Conservation (phyloP, 2,329 filamentous ascomycete species). For the Nectriaceae sp. region DNA sequence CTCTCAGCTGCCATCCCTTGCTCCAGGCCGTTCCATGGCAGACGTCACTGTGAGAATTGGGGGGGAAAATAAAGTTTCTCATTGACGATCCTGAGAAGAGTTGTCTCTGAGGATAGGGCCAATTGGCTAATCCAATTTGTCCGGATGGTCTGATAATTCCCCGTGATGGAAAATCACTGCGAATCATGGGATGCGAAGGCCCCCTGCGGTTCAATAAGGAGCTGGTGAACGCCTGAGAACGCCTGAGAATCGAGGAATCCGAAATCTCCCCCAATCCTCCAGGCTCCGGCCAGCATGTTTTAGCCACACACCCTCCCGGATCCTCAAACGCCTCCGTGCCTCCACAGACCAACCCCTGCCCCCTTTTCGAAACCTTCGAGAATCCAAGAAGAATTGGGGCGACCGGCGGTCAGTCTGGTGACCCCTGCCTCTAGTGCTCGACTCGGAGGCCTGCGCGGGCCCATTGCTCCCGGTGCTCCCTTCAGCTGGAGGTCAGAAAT, state of each 20-base stretch:
- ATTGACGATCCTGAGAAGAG: neutral
- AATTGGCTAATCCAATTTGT: constrained; percentile 27
- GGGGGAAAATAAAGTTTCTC: neutral
- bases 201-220: constrained; percentile 9
- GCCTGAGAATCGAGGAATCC: neutral
- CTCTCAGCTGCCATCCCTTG: neutral
- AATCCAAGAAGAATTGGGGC: constrained; percentile 29
- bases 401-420: constrained; percentile 30
- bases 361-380: constrained; percentile 35
- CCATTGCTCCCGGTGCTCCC: neutral
- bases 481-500: neutral
- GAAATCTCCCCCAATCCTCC: constrained; percentile 1
- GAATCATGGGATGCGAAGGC: constrained; percentile 24
- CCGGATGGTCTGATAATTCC: constrained; percentile 27
- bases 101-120: constrained; percentile 14
- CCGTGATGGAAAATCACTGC: constrained; percentile 25
- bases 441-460: neutral
- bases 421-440: constrained; percentile 9
- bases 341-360: constrained; percentile 20
- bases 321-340: constrained; percentile 22
- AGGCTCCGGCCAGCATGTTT: neutral
- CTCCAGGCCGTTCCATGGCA: neutral
- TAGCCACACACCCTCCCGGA: constrained; percentile 14
- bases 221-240: neutral
- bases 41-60: constrained; percentile 3